phyloP scores from a whole-genome alignment of 2,329 filamentous ascomycete species.

The Botrytis byssoidea region DNA sequence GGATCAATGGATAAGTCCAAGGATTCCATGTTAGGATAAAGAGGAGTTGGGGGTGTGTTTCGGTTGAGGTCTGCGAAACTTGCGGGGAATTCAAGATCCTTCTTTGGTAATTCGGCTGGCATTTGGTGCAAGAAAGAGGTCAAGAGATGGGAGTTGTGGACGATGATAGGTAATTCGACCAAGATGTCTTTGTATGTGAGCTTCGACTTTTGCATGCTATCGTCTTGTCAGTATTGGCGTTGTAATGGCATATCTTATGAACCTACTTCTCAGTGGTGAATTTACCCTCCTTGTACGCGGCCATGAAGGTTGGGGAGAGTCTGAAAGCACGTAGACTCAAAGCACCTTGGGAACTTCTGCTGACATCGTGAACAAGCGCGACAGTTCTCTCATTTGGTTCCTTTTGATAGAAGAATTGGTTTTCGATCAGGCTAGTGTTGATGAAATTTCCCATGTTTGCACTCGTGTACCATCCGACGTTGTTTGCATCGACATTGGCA shows the following conservation, averaged over 20 bases:
- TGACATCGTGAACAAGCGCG: constrained; percentile 91
- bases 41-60: constrained; percentile 60
- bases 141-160: constrained; percentile 97
- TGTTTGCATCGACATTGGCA: constrained; percentile 90
- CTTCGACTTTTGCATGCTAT: constrained; percentile 88
- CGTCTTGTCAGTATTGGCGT: constrained; percentile 21
- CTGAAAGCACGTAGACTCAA: constrained; percentile 89
- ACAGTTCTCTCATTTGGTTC: constrained; percentile 83
- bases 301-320: constrained; percentile 82
- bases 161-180: constrained; percentile 79
- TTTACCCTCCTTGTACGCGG: constrained; percentile 90
- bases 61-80: constrained; percentile 76
- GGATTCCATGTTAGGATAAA: constrained; percentile 81
- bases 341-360: constrained; percentile 88
- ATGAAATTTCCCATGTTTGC: constrained; percentile 98
- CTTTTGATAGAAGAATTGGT: constrained; percentile 96
- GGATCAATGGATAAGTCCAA: constrained; percentile 94
- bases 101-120: constrained; percentile 62
- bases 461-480: constrained; percentile 97
- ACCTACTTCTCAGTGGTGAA: constrained; percentile 92
- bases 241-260: not conserved
- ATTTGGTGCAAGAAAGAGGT: constrained; percentile 94
- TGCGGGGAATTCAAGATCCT: constrained; percentile 71
- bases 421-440: constrained; percentile 93
- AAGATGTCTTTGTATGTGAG: constrained; percentile 93